A percentile compares a stretch with the other conserved stretches of the same genome.
Evolutionary conservation across 2,329 filamentous ascomycete genomes (phyloP).

Genomic region (Cladophialophora carrionii): DNA sequence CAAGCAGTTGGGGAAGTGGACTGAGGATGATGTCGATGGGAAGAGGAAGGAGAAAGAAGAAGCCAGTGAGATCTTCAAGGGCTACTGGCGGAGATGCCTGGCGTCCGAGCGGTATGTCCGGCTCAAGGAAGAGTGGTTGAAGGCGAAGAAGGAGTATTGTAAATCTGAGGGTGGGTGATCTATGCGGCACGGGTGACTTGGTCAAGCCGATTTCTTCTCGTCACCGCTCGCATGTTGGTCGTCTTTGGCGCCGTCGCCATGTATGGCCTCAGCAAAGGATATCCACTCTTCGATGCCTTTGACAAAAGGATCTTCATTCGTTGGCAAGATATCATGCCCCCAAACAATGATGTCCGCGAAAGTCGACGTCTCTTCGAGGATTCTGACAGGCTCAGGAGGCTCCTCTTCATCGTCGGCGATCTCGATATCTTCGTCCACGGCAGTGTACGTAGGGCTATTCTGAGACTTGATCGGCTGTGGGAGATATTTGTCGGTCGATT

Average conservation of each 20-base stretch:
- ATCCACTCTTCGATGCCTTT: conserved; percentile 82
- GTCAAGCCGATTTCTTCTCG: conserved; percentile 5
- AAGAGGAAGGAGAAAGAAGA: conserved; percentile 40
- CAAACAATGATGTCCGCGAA: conserved; percentile 83
- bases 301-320: conserved; percentile 70
- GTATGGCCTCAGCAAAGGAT: conserved; percentile 68
- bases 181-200: background rate
- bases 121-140: conserved; percentile 51
- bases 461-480: conserved; percentile 21
- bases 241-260: conserved; percentile 37
- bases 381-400: conserved; percentile 54
- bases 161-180: conserved; percentile 12
- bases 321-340: conserved; percentile 72
- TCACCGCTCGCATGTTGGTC: background rate
- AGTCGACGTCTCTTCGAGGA: conserved; percentile 64
- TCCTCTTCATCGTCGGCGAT: conserved; percentile 51
- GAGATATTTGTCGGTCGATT: conserved; percentile 44
- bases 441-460: conserved; percentile 19
- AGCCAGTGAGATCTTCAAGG: conserved; percentile 39
- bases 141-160: conserved; percentile 31
- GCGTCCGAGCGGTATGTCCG: conserved; percentile 53
- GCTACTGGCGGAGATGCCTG: conserved; percentile 39
- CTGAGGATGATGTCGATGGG: conserved; percentile 48
- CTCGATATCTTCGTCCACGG: conserved; percentile 35
- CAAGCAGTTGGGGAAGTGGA: conserved; percentile 36